Base-by-base conservation (phyloP, 371 early-diverging fungal genomes). In the Saksenaea vasiformis region DNA sequence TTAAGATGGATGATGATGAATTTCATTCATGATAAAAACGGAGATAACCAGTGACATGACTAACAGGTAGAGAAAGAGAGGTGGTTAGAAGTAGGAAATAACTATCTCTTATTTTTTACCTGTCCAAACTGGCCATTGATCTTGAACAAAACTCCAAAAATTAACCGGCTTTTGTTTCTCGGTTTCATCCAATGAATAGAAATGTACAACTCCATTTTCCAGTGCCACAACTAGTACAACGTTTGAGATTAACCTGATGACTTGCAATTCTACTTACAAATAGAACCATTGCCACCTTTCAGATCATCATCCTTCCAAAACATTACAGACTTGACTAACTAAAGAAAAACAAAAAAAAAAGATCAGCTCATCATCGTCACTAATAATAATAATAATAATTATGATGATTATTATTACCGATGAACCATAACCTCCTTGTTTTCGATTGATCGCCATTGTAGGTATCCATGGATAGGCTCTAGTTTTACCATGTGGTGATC, bases 31-130 rank as follows among this genome's bases (percentile, higher is more conserved):
- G 15, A 67, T 63, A 36, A 61, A 67, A 22, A 62, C 58, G 14
- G 59, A 58, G 22, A 67, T 58, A 9, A 67, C 51, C 54, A 67
- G 31, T 1, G 68, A 67, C 68, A 67, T 67, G 44, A 58, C 68
- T 35, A 62, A 35, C 13, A 61, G 26, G 57, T 56, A 31, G 7
- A 2, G 31, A 31, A 31, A 7, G 31, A 31, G 7, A 7, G 31
- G 7, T 4, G 31, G 31, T 4, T 4, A 7, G 31, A 31, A 31
- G 31, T 2, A 31, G 7, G 31, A 31, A 31, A 31, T 31, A 31
- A 31, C 2, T 31, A 31, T 7, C 22, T 22, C 22, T 47, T 37
- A 17, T 13, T 1, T 41, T 54, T 65, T 65, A 65, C 65, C 61
- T 56, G 57, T 36, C 26, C 62, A 58, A 41, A 68, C 38, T 43